Evolutionary conservation across 306 rosid species (phyloP), one percentile per base, ranked within the genome.

Genomic region (Biancaea sappan): DNA sequence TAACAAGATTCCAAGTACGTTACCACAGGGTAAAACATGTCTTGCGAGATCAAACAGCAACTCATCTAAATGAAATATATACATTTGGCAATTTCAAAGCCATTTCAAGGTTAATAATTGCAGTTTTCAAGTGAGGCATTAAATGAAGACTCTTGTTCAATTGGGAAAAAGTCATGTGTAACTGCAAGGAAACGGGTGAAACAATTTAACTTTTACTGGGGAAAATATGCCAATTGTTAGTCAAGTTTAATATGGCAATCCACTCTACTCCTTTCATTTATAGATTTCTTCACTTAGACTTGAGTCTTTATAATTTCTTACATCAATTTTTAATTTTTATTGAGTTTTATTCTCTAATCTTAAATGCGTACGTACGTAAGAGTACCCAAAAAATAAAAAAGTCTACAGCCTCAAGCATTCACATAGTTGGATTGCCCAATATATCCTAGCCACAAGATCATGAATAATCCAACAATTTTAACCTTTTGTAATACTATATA

Each of bases 1-100:
- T 31, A 54, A 52, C n/a, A 73, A 77, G 85, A 81, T 83, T 85
- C 81, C 74, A 72, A 77, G 62, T 44, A 56, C 58, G 73, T 21
- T 51, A 69, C 51, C 70, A 69, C 70, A 69, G 78, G 26, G 31
- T 63, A 59, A 51, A 77, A 26, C 51, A 31, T 57, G 72, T 38
- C 68, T 48, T 21, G 29, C 6, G 21, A 67, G 21, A 67, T 72
- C 71, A 72, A 59, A 72, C 70, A 80, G 53, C 69, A 65, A 15
- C 60, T 38, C 24, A 29, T 73, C 52, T 44, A 28, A 72, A 53
- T 51, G 14, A 72, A 44, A 79, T 50, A 25, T 57, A 12, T 32
- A 5, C 12, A n/a, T 69, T 35, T 16, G 64, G 71, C 52, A 29
- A 61, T 69, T 77, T n/a, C 73, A 43, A 53, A 53, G 41, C 47